Evolutionary conservation across 108 stramenopile species (phyloP).

Genomic region (Skeletonema menzelii): DNA sequence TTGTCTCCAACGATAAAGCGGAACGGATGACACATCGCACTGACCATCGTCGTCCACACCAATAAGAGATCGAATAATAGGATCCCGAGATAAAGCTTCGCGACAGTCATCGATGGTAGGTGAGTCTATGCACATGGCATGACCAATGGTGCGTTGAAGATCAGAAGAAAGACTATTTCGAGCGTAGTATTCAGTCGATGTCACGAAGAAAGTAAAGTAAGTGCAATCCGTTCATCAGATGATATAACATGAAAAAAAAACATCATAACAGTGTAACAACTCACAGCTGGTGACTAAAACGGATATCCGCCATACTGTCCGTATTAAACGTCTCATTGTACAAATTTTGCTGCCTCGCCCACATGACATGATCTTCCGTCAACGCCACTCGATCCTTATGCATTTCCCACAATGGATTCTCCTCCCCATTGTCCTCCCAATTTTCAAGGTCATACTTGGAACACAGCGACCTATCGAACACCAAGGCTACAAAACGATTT

Average conservation of each 20-base stretch:
- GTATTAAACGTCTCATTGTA: slow-evolving; percentile 88
- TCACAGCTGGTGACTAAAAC: slow-evolving; percentile 82
- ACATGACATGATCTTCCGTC: slow-evolving; percentile 88
- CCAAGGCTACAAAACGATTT: slow-evolving; percentile 73
- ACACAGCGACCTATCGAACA: slow-evolving; percentile 59
- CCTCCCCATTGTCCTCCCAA: slow-evolving; percentile 49
- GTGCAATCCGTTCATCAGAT: neutral
- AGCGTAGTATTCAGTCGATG: neutral
- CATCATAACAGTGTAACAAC: slow-evolving; percentile 23
- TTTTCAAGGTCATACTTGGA: slow-evolving; percentile 39
- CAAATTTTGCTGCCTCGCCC: slow-evolving; percentile 81
- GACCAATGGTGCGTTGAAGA: slow-evolving; percentile 69
- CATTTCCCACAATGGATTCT: slow-evolving; percentile 59
- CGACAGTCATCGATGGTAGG: slow-evolving; percentile 62
- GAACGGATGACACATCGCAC: slow-evolving; percentile 50
- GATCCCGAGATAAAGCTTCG: slow-evolving; percentile 66
- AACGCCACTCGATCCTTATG: slow-evolving; percentile 63
- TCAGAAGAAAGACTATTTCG: slow-evolving; percentile 74
- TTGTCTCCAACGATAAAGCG: slow-evolving; percentile 82
- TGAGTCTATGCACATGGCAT: slow-evolving; percentile 78
- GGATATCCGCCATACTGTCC: slow-evolving; percentile 82
- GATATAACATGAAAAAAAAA: neutral
- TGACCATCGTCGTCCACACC: slow-evolving; percentile 47
- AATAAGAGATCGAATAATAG: slow-evolving; percentile 61
- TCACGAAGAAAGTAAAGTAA: neutral